Evolutionary conservation across 306 rosid species (phyloP), one percentile per base, ranked within the genome.

Genomic region (Castanopsis chinensis): DNA sequence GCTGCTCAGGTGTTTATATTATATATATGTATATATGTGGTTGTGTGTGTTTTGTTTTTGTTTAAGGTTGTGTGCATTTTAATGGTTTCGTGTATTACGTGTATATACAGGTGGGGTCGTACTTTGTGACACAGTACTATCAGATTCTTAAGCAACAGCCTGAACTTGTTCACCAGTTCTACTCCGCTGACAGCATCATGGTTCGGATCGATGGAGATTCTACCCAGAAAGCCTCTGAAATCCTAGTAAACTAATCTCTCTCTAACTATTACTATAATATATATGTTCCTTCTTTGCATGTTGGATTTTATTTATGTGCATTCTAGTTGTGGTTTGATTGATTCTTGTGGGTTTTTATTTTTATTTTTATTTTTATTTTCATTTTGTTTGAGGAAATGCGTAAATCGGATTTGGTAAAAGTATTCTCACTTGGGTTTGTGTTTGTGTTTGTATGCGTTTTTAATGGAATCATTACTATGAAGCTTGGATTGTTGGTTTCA

Each of bases 111-210:
- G 98, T 94, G n/a, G 98, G 98, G 25, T 92, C 98, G 3, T 90
- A 94, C 87, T 94, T 94, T 65, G 97, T 88, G 43, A 93, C 88
- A 49, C 96, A 89, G 88, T 94, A 92, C 83, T 94, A 94, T 58
- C 91, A 90, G 79, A 89, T 89, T 82, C 94, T 94, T 79, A 91
- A 91, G 60, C 92, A 88, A 72, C 89, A 94, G 15, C 98, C 98
- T 0, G 86, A 79, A 72, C 91, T 84, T 3, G 94, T 90, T 74
- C 90, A 94, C 86, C 97, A 88, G 89, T 92, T 94, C 30, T 94
- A 92, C 86, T 78, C 97, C 1, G 89, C 90, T n/a, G 77, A 77
- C 60, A 94, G 98, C 84, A 81, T 87, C 18, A 83, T 92, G 96
- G 64, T 87, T 83, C 91, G 91, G 19, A 75, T 92, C 3, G 91